Base-by-base conservation (phyloP, 805 yeast genomes). In the Lipomyces yamadae region DNA sequence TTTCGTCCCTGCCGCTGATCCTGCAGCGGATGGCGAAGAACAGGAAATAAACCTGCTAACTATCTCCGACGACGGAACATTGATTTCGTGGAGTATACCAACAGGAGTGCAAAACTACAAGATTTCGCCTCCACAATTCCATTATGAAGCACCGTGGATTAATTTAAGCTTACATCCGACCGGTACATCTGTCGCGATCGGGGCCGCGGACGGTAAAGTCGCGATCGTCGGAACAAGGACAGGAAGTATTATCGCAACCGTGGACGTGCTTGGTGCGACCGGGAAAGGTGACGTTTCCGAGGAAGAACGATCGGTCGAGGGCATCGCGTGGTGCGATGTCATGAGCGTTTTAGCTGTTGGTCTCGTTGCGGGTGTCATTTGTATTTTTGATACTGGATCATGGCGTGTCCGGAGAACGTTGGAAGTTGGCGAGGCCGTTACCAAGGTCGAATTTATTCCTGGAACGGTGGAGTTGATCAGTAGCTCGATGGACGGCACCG, bases 61-160 rank as follows among this genome's bases (percentile, higher is more conserved):
- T 0, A 81, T 87, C 29, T 87, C 96, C 30, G 93, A 92, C 69
- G 98, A 95, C 78, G 92, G 97, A 35, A 81, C 91, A 4, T 85
- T 95, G 42, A 87, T 93, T 64, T 87, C 87, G 66, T 94, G 98
- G 98, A 91, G 92, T 75, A 90, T 93, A 65, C 93, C 86, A 80
- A 87, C 94, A 3, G 87, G 87, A 37, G 86, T 85, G 58, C 86
- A 86, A 48, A 82, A 85, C 70, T 94, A 86, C 81, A 89, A 88
- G 74, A 80, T 91, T 67, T 83, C 84, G 64, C 85, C 86, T 32
- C 81, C 82, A 32, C 90, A 88, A 66, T 85, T 92, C 76, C 89
- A 86, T 74, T 96, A 95, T 37, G 83, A 84, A 62, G 90, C 95
- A 62, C 96, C 97, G 29, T 95, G 98, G 98, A 94, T 94, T 58